Evolutionary conservation across 352 stramenopile genomes (phyloP), one percentile per base, ranked within the genome.

Genomic region (Phytopythium helicoides): DNA sequence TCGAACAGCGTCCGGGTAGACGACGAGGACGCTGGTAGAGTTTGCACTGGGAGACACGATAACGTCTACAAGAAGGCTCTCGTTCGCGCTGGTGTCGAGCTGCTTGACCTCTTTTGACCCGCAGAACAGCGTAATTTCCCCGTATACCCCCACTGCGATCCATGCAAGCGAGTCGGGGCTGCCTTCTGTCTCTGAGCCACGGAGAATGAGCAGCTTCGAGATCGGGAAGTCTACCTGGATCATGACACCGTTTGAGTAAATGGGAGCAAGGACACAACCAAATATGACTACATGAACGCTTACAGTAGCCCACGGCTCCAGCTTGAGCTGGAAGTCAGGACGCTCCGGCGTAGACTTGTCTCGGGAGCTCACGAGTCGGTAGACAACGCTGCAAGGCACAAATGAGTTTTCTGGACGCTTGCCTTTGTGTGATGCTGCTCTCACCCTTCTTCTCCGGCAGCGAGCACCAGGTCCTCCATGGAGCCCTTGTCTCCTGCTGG

Each of bases 361-460:
- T 1, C 52, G 60, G 36, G 47, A 53, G 42, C 64, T 79, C 34
- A 58, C 54, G 37, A 85, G 52, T 11, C 52, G 66, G 48, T 80
- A 85, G 25, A 81, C 66, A 14, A 78, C 56, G 39, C 73, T 84
- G 58, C 16, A 26, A 6, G 37, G 21, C 11, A 1, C 2, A n/a
- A 1, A 4, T 16, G 40, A 18, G 8, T 18, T 23, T 25, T 22
- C 18, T 26, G 38, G 9, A 1, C n/a, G n/a, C n/a, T n/a, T n/a
- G n/a, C n/a, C n/a, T n/a, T n/a, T 26, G 3, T 5, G 11, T 18
- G 6, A 1, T 36, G 31, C 46, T 7, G 0, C 46, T 23, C 68
- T 39, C 37, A 85, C 74, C 74, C 74, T 64, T 75, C 71, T 41
- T 86, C 71, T 12, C 71, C 74, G 16, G 68, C 62, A 21, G 52